phyloP scores from a whole-genome alignment of 441 rosid species.

The Biscutella laevigata region DNA sequence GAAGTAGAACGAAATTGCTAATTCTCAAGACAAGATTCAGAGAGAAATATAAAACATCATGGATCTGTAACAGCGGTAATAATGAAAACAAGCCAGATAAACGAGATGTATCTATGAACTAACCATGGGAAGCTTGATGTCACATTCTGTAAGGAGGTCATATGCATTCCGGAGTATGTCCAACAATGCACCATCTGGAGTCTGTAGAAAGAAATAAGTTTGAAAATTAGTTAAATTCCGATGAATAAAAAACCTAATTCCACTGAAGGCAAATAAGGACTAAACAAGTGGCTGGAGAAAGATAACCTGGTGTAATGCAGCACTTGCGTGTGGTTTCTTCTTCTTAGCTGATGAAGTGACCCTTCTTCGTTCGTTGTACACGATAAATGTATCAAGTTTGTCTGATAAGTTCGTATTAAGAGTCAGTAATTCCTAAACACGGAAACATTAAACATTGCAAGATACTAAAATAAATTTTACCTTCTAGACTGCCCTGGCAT shows the following conservation, averaged over 20 bases:
- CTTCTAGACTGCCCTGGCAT: conserved; percentile 60
- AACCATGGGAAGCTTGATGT: conserved; percentile 71
- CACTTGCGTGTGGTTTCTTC: conserved; percentile 56
- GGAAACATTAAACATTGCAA: conserved; percentile 3
- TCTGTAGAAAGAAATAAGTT: conserved; percentile 38
- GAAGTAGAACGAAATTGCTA: conserved; percentile 17
- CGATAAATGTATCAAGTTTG: conserved; percentile 67
- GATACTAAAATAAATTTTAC: conserved; percentile 27
- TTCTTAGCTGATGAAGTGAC: conserved; percentile 93
- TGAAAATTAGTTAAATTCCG: neutral
- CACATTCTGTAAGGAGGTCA: conserved; percentile 68
- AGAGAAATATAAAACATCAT: neutral
- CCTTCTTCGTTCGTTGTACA: conserved; percentile 71
- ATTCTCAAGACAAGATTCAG: neutral
- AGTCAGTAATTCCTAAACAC: conserved; percentile 4
- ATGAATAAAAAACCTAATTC: neutral
- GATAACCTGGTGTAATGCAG: conserved; percentile 73
- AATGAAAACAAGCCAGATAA: neutral
- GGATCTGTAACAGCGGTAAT: neutral
- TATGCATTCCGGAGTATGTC: conserved; percentile 80
- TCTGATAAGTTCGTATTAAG: conserved; percentile 33
- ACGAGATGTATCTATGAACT: conserved; percentile 8
- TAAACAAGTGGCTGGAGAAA: conserved; percentile 19
- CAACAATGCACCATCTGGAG: conserved; percentile 83
- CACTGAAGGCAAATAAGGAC: neutral